These are phyloP conservation scores for Lipomyces japonicus DNA, from an alignment of 805 yeast species.

Conservation along the genomic window DNA sequence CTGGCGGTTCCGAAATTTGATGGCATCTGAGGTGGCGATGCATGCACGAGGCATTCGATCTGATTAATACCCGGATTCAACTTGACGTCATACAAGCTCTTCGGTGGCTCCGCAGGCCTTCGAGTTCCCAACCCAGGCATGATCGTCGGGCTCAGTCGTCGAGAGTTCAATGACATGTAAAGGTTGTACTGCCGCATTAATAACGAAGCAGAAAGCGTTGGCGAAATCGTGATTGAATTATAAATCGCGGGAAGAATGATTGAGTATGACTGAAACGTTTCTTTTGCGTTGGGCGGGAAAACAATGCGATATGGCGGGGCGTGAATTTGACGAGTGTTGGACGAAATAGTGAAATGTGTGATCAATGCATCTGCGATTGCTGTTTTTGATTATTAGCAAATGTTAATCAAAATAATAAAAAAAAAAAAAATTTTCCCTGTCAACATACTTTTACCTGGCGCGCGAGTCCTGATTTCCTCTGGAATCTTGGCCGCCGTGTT, in stretches of 20 bases:
- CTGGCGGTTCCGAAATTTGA: conserved; percentile 6
- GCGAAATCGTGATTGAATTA: conserved; percentile 24
- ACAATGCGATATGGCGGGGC: conserved; percentile 18
- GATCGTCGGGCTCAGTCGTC: conserved; percentile 27
- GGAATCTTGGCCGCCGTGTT: conserved; percentile 10
- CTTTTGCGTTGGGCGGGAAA: conserved; percentile 25
- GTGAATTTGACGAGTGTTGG: conserved; percentile 9
- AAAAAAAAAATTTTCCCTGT: too few relatives aligned
- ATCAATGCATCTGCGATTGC: conserved; percentile 25
- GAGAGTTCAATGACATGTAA: conserved; percentile 26
- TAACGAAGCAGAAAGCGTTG: conserved; percentile 23
- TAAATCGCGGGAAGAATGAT: conserved; percentile 24
- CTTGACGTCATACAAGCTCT: conserved; percentile 26
- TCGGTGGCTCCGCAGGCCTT: conserved; percentile 20
- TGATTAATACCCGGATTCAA: conserved; percentile 25
- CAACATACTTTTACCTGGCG: conserved; percentile 20
- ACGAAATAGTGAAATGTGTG: conserved; percentile 20
- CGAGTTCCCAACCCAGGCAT: conserved; percentile 15
- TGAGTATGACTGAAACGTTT: conserved; percentile 25
- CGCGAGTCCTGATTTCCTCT: conserved; percentile 22
- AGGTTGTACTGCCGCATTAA: conserved; percentile 25
- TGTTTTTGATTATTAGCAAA: not conserved
- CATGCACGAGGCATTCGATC: conserved; percentile 28
- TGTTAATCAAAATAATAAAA: not conserved
- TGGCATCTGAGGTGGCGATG: conserved; percentile 22